These are phyloP conservation scores for Pichia sp. DNA, from an alignment of 1,139 yeast species.

Conservation along the genomic window DNA sequence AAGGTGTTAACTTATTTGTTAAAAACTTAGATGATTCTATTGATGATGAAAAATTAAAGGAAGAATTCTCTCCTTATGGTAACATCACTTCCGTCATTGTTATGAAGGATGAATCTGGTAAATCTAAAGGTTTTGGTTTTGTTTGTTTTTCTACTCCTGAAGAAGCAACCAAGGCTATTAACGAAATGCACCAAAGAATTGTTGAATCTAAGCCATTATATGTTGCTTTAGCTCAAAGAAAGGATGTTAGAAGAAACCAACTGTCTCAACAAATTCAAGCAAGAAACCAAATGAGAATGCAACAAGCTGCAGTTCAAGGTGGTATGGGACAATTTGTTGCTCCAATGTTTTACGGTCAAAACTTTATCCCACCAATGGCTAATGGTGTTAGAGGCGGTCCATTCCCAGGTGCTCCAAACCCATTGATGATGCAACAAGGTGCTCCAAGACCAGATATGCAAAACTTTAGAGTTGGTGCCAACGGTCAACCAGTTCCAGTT, in stretches of 20 bases:
- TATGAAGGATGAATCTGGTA: slow-evolving; percentile 91
- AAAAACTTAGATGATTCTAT: slow-evolving; percentile 93
- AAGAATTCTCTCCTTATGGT: slow-evolving; percentile 92
- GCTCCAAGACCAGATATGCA: slow-evolving; percentile 61
- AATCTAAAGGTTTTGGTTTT: slow-evolving; percentile 97
- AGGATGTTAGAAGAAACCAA: slow-evolving; percentile 96
- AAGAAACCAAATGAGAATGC: slow-evolving; percentile 97
- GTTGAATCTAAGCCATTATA: slow-evolving; percentile 93
- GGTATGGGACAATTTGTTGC: slow-evolving; percentile 94
- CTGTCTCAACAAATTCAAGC: slow-evolving; percentile 97
- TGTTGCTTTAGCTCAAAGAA: slow-evolving; percentile 98
- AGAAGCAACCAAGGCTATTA: slow-evolving; percentile 97
- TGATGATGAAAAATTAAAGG: slow-evolving; percentile 86
- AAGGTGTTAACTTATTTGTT: slow-evolving; percentile 94
- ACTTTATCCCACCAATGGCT: slow-evolving; percentile 71
- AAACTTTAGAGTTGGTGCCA: slow-evolving; percentile 71
- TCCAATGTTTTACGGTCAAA: slow-evolving; percentile 83
- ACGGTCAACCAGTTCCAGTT: slow-evolving; percentile 74
- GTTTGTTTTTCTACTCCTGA: slow-evolving; percentile 98
- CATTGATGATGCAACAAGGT: slow-evolving; percentile 62
- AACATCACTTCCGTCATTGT: slow-evolving; percentile 94
- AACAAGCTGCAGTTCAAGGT: slow-evolving; percentile 79
- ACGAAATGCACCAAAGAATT: slow-evolving; percentile 98
- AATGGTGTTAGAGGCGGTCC: slow-evolving; percentile 77
- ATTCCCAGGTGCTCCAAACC: slow-evolving; percentile 82